Conservation (phyloP, 2,329 filamentous ascomycete species). For the Aspergillus sp. region DNA sequence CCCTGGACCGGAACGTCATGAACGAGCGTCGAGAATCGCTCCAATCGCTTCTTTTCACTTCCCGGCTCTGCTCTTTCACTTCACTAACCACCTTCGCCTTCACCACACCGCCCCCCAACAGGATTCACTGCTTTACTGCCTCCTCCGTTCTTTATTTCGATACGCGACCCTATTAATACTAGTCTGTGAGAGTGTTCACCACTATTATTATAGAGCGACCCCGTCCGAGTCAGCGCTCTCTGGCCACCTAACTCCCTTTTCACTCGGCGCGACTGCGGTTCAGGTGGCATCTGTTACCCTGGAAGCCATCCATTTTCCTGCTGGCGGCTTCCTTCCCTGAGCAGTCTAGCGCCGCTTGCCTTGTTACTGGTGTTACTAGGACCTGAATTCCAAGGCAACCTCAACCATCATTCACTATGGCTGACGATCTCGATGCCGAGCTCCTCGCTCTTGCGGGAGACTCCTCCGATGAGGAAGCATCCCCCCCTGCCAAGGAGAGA, state of each 20-base stretch:
- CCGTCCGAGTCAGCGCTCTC: slow-evolving; percentile 6
- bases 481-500: slow-evolving; percentile 59
- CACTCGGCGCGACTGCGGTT: slow-evolving; percentile 25
- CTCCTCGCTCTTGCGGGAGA: slow-evolving; percentile 86
- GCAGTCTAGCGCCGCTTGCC: slow-evolving; percentile 7
- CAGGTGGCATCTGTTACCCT: slow-evolving; percentile 17
- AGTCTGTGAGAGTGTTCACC: slow-evolving; percentile 6
- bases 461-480: slow-evolving; percentile 55
- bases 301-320: not conserved
- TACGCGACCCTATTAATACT: not conserved
- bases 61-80: slow-evolving; percentile 15
- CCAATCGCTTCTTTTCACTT: slow-evolving; percentile 23
- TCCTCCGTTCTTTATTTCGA: not conserved
- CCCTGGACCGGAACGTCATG: slow-evolving; percentile 35
- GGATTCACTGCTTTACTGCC: not conserved
- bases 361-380: slow-evolving; percentile 2
- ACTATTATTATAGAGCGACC: slow-evolving; percentile 16
- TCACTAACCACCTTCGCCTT: not conserved
- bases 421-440: slow-evolving; percentile 82
- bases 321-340: slow-evolving; percentile 4
- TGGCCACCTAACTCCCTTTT: slow-evolving; percentile 14
- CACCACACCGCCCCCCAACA: slow-evolving; percentile 17
- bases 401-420: slow-evolving; percentile 60
- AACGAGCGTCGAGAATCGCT: slow-evolving; percentile 19
- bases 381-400: slow-evolving; percentile 15